These are phyloP conservation scores for Capillidium rhysosporum DNA, from an alignment of 371 early-diverging fungal genomes.

Conservation along the genomic window DNA sequence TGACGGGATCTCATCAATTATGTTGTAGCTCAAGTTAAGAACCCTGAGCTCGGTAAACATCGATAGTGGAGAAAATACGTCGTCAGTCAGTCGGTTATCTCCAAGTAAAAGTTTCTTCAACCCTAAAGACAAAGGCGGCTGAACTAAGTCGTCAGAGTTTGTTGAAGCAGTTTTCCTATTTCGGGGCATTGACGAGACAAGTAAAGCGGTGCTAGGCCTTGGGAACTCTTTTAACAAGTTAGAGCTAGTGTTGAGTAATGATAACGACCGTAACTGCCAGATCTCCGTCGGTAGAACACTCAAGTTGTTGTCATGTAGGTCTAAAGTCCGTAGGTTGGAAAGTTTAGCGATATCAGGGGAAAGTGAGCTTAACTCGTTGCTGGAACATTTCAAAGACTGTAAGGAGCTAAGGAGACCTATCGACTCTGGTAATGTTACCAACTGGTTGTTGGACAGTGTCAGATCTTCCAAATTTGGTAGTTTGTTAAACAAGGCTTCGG, in stretches of 20 bases:
- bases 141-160: slow-evolving; percentile 8
- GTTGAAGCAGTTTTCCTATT: slow-evolving; percentile 9
- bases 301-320: slow-evolving; percentile 50
- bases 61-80: slow-evolving; percentile 49
- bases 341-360: slow-evolving; percentile 37
- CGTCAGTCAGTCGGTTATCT: slow-evolving; percentile 71
- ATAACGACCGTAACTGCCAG: slow-evolving; percentile 59
- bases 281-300: slow-evolving; percentile 56
- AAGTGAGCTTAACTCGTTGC: slow-evolving; percentile 38
- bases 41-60: slow-evolving; percentile 48
- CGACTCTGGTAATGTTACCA: slow-evolving; percentile 39
- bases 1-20: slow-evolving; percentile 57
- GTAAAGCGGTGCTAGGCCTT: not conserved
- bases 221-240: slow-evolving; percentile 48
- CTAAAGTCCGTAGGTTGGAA: slow-evolving; percentile 24
- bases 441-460: slow-evolving; percentile 47
- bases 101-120: slow-evolving; percentile 43
- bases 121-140: slow-evolving; percentile 35
- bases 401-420: slow-evolving; percentile 32
- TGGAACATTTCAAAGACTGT: slow-evolving; percentile 31
- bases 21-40: slow-evolving; percentile 69
- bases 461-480: slow-evolving; percentile 32
- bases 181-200: slow-evolving; percentile 20
- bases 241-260: slow-evolving; percentile 45
- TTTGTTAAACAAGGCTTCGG: slow-evolving; percentile 31